These are phyloP conservation scores for Pterulicium gracile DNA, from an alignment of 1,284 basidiomycete genomes.

Conservation along the genomic window DNA sequence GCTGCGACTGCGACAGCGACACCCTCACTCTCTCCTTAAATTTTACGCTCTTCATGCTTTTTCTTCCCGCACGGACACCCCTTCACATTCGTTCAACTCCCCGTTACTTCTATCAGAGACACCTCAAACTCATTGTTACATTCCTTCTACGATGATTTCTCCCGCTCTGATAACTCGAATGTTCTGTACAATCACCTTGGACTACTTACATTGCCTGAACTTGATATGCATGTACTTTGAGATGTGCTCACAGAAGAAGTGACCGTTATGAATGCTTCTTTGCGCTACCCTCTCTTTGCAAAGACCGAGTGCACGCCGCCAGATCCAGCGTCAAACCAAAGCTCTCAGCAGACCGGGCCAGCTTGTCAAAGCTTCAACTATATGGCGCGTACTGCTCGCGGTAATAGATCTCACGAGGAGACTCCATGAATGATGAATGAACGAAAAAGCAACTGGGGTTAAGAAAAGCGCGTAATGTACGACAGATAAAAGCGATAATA, in stretches of 20 bases:
- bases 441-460: too few species aligned
- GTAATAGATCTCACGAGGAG: too few species aligned
- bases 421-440: too few species aligned
- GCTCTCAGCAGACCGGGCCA: too few species aligned
- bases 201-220: neutral
- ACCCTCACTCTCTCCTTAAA: neutral
- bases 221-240: neutral
- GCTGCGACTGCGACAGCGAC: neutral
- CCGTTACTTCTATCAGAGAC: neutral
- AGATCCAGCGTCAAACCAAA: too few species aligned
- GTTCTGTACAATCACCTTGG: neutral
- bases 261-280: neutral
- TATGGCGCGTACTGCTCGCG: too few species aligned
- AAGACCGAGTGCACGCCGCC: too few species aligned
- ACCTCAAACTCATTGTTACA: neutral
- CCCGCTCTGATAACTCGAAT: neutral
- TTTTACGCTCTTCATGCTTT: neutral
- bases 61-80: neutral
- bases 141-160: neutral
- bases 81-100: neutral
- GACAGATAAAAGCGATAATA: too few species aligned
- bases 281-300: neutral
- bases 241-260: neutral
- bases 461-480: too few species aligned
- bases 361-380: too few species aligned